Percentiles rank a stretch among this genome's conserved stretches.
phyloP scores from a whole-genome alignment of 176 grass and related monocot genomes.

The Poa annua region DNA sequence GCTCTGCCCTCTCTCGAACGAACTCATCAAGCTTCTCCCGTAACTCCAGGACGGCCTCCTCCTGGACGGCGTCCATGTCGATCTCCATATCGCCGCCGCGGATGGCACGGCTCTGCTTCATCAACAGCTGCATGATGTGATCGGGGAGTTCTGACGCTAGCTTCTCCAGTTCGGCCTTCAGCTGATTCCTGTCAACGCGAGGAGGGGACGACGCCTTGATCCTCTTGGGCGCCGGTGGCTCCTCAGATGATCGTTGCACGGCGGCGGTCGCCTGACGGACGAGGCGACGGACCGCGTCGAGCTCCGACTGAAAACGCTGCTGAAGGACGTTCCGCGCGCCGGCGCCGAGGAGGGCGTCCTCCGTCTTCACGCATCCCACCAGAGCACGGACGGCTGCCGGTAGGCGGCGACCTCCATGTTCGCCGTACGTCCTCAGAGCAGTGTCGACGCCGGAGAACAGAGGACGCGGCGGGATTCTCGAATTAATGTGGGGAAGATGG shows the following conservation, averaged over 20 bases:
- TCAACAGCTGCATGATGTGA: neutral
- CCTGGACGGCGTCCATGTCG: neutral
- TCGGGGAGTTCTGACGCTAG: neutral
- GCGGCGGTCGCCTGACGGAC: neutral
- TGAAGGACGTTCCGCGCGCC: neutral
- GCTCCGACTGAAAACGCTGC: slow-evolving; percentile 17
- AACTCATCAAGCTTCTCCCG: neutral
- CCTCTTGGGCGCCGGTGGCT: neutral
- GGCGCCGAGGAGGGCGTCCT: neutral
- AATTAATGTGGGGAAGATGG: neutral
- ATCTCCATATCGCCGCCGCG: neutral
- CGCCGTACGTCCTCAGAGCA: no score
- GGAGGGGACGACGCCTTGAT: neutral
- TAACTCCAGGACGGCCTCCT: neutral
- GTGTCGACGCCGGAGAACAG: neutral
- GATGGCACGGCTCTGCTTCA: neutral
- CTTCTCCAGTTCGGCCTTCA: neutral
- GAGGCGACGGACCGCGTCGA: neutral
- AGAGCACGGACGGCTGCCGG: neutral
- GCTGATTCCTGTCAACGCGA: neutral
- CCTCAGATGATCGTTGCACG: neutral
- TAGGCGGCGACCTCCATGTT: neutral
- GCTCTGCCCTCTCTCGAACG: neutral
- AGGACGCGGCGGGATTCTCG: neutral
- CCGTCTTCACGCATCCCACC: neutral